phyloP scores from a whole-genome alignment of 2,329 filamentous ascomycete genomes.

The Cladophialophora exuberans region DNA sequence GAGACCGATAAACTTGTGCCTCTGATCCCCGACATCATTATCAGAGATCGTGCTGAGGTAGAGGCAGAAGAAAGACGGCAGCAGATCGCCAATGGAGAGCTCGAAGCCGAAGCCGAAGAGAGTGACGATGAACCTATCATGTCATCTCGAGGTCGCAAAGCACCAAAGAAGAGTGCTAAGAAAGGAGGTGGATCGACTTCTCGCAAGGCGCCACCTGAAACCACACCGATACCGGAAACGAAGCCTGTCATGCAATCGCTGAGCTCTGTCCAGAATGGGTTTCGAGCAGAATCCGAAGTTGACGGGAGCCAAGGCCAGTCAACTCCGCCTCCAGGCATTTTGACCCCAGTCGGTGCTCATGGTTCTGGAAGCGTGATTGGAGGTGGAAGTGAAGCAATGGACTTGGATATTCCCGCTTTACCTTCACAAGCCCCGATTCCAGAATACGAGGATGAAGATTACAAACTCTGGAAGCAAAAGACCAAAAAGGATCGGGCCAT shows the following conservation, averaged over 20 bases:
- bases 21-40: slow-evolving; percentile 87
- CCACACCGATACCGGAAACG: slow-evolving; percentile 74
- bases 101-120: slow-evolving; percentile 77
- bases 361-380: slow-evolving; percentile 61
- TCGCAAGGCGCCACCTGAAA: slow-evolving; percentile 75
- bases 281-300: slow-evolving; percentile 72
- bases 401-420: slow-evolving; percentile 80
- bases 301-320: slow-evolving; percentile 75
- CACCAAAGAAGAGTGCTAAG: slow-evolving; percentile 75
- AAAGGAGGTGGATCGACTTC: slow-evolving; percentile 66
- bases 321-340: slow-evolving; percentile 72
- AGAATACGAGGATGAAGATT: slow-evolving; percentile 85
- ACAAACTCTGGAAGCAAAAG: slow-evolving; percentile 98
- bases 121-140: slow-evolving; percentile 98
- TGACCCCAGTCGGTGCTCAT: slow-evolving; percentile 74
- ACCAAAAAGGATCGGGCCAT: slow-evolving; percentile 93
- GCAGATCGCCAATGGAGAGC: slow-evolving; percentile 78
- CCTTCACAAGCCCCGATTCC: slow-evolving; percentile 67
- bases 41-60: slow-evolving; percentile 89
- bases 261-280: slow-evolving; percentile 47
- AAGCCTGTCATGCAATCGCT: slow-evolving; percentile 69
- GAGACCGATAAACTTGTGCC: slow-evolving; percentile 96
- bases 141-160: slow-evolving; percentile 91
- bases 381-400: slow-evolving; percentile 73
- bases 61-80: slow-evolving; percentile 83